Conservation (phyloP, 306 rosid species). For the Datisca glomerata region DNA sequence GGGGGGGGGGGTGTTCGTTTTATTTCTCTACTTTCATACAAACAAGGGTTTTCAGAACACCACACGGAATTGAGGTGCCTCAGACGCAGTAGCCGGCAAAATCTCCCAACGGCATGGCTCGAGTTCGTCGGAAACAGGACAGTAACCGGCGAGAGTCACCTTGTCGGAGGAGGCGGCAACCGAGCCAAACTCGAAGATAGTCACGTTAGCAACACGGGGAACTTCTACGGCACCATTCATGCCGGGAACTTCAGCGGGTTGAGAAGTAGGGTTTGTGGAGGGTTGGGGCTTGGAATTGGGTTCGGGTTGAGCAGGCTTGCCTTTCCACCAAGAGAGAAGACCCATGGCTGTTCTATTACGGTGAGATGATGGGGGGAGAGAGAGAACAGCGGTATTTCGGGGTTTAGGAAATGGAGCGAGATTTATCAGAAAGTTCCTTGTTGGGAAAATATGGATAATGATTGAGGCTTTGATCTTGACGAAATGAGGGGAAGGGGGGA, state of each 20-base stretch:
- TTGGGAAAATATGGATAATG: neutral
- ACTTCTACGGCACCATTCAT: constrained; percentile 84
- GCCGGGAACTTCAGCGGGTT: constrained; percentile 37
- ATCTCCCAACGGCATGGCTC: constrained; percentile 99
- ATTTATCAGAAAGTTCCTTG: too few species aligned
- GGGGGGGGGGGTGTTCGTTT: too few species aligned
- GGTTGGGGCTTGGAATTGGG: constrained; percentile 19
- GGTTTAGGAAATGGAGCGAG: constrained; percentile 4
- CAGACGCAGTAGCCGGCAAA: constrained; percentile 54
- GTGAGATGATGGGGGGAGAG: neutral
- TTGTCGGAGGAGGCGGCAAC: constrained; percentile 57
- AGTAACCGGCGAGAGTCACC: constrained; percentile 81
- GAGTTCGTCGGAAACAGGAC: constrained; percentile 92
- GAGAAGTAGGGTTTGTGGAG: constrained; percentile 1
- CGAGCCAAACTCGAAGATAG: constrained; percentile 81
- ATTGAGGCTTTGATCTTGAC: neutral
- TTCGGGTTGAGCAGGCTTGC: constrained; percentile 15
- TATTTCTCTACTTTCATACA: too few species aligned
- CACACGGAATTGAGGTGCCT: constrained; percentile 88
- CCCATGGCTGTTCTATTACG: constrained; percentile 36
- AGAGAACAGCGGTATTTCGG: constrained; percentile 1
- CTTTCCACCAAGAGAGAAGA: constrained; percentile 68
- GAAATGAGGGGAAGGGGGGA: too few species aligned
- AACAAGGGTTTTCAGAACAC: constrained; percentile 51
- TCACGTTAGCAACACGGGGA: constrained; percentile 39